Evolutionary conservation across 176 grass and related monocot genomes (phyloP).

Genomic region (Carex littledalei): DNA sequence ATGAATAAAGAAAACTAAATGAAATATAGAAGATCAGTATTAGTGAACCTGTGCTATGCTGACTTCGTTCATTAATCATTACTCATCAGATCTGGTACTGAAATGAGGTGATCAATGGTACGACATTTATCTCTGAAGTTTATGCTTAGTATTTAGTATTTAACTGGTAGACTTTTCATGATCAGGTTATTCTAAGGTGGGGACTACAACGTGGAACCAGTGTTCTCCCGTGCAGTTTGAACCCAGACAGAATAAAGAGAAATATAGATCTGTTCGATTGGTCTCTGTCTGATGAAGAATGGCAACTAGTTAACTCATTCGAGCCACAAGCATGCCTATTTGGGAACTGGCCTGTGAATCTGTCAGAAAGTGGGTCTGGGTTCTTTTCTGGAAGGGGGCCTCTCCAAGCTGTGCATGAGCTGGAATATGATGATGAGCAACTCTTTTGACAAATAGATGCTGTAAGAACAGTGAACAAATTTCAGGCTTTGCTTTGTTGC

Average conservation of each 20-base stretch:
- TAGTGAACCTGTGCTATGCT: background rate
- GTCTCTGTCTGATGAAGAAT: constrained; percentile 36
- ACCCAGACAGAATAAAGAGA: constrained; percentile 32
- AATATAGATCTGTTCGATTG: constrained; percentile 44
- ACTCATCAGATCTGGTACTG: background rate
- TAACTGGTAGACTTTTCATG: background rate
- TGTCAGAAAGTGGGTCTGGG: constrained; percentile 26
- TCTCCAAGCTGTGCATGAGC: constrained; percentile 41
- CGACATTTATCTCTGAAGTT: background rate
- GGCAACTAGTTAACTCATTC: constrained; percentile 30
- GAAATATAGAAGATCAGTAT: background rate
- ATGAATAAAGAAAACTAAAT: background rate
- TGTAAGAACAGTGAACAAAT: background rate
- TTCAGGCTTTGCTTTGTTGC: background rate
- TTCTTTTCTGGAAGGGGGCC: constrained; percentile 24
- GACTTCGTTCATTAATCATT: background rate
- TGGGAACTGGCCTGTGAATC: constrained; percentile 23
- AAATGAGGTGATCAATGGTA: background rate
- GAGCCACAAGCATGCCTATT: constrained; percentile 40
- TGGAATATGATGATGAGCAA: constrained; percentile 34
- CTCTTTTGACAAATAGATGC: background rate
- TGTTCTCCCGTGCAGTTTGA: constrained; percentile 41
- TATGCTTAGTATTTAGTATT: background rate
- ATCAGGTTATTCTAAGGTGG: constrained; percentile 43
- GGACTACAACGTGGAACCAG: constrained; percentile 40